Evolutionary conservation across 257 asterid genomes (phyloP).

Genomic region (Solanum sejunctum): DNA sequence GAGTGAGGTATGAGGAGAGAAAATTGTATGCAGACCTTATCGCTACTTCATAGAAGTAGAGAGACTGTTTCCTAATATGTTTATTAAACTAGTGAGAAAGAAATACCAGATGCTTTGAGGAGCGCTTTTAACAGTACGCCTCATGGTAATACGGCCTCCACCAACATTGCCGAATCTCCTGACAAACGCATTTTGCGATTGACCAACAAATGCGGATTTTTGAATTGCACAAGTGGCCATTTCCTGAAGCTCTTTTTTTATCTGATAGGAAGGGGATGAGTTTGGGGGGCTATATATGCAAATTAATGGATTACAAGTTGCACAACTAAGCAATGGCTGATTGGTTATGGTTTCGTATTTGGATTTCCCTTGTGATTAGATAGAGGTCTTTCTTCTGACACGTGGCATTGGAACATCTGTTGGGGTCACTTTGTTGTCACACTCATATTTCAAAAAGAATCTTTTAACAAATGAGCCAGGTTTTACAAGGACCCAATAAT

Average conservation of each 20-base stretch:
- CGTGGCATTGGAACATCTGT: constrained; percentile 21
- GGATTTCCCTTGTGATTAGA: constrained; percentile 29
- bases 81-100: not conserved
- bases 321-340: constrained; percentile 28
- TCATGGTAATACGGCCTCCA: constrained; percentile 75
- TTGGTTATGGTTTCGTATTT: constrained; percentile 29
- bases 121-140: constrained; percentile 73
- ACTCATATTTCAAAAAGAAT: too few species aligned
- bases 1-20: too few species aligned
- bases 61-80: too few species aligned
- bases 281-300: constrained; percentile 4
- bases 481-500: too few species aligned
- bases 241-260: not conserved
- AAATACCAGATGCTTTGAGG: constrained; percentile 83
- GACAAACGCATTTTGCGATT: constrained; percentile 51
- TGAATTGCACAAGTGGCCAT: constrained; percentile 72
- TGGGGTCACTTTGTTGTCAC: not conserved
- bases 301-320: constrained; percentile 15
- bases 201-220: constrained; percentile 65
- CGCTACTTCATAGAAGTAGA: too few species aligned
- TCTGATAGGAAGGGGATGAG: not conserved
- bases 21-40: too few species aligned
- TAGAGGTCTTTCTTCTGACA: constrained; percentile 38
- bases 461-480: too few species aligned
- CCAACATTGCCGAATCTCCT: constrained; percentile 42